phyloP scores from a whole-genome alignment of 1,284 basidiomycete genomes.

The Schizophyllum amplum region DNA sequence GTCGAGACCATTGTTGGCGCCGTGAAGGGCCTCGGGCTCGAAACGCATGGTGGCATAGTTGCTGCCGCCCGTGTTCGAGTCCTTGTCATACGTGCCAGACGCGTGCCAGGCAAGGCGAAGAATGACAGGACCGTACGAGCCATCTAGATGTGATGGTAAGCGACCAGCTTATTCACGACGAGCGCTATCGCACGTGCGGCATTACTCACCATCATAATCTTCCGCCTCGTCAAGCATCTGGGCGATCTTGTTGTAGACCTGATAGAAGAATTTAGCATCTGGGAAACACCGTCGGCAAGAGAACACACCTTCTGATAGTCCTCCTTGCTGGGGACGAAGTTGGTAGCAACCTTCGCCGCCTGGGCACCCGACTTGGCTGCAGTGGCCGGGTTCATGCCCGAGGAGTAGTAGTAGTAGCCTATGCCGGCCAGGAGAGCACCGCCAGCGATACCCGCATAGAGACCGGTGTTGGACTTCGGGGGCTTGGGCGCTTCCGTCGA shows the following conservation, averaged over 20 bases:
- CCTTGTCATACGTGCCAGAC: constrained; percentile 89
- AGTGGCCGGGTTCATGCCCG: constrained; percentile 39
- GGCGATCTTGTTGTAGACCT: constrained; percentile 87
- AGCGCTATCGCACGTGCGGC: constrained; percentile 1
- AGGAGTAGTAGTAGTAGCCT: constrained; percentile 46
- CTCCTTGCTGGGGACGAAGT: constrained; percentile 59
- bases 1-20: constrained; percentile 82
- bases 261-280: constrained; percentile 3
- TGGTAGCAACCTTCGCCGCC: constrained; percentile 50
- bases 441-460: constrained; percentile 47
- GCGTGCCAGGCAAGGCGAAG: constrained; percentile 93
- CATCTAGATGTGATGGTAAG: constrained; percentile 46
- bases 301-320: constrained; percentile 79
- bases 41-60: constrained; percentile 97
- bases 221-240: constrained; percentile 68
- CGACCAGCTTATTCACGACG: constrained; percentile 4
- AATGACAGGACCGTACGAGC: constrained; percentile 85
- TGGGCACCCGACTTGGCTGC: constrained; percentile 52
- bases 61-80: constrained; percentile 81
- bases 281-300: not conserved
- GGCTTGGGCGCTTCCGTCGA: constrained; percentile 21
- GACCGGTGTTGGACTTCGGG: constrained; percentile 40
- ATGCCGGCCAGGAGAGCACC: constrained; percentile 33
- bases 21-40: constrained; percentile 76
- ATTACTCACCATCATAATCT: constrained; percentile 71